A percentile compares a stretch with the other conserved stretches of the same genome.
These are phyloP conservation scores for Cephalotrichum gorgonifer DNA, from an alignment of 2,329 filamentous ascomycete genomes.

Conservation along the genomic window DNA sequence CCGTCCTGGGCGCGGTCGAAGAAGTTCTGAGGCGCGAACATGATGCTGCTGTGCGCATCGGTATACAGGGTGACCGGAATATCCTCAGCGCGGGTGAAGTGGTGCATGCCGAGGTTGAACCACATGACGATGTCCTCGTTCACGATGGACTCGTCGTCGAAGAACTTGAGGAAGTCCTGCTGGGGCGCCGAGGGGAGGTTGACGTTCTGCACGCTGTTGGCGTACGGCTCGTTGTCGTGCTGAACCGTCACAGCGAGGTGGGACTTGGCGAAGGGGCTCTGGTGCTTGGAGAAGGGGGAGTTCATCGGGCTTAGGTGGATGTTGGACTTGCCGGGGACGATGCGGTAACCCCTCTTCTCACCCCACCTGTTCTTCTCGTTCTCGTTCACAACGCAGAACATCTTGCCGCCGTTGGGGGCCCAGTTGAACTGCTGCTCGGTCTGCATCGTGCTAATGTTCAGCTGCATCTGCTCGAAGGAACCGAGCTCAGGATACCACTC, in stretches of 20 bases:
- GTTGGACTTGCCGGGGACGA: constrained; percentile 22
- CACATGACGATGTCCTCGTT: constrained; percentile 33
- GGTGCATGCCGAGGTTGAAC: constrained; percentile 47
- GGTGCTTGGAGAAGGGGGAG: constrained; percentile 27
- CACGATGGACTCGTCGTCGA: constrained; percentile 13
- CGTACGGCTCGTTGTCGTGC: constrained; percentile 30
- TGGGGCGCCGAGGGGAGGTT: constrained; percentile 27
- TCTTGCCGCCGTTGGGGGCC: constrained; percentile 29
- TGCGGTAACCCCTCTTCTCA: constrained; percentile 34
- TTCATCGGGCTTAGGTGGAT: constrained; percentile 32
- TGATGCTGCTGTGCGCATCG: constrained; percentile 20
- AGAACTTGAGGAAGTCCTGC: constrained; percentile 34
- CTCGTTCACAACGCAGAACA: constrained; percentile 33
- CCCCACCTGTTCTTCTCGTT: constrained; percentile 30
- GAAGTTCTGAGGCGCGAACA: constrained; percentile 22
- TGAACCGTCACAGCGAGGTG: constrained; percentile 34
- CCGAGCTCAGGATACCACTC: constrained; percentile 26
- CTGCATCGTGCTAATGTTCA: constrained; percentile 12
- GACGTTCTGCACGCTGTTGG: constrained; percentile 26
- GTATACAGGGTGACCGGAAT: constrained; percentile 20
- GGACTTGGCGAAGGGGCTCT: constrained; percentile 29
- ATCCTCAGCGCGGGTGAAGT: constrained; percentile 36
- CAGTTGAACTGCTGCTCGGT: constrained; percentile 22
- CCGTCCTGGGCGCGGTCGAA: constrained; percentile 23
- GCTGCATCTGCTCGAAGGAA: constrained; percentile 21